Evolutionary conservation across 208 protist species (phyloP).

Genomic region (Naegleria fowleri): DNA sequence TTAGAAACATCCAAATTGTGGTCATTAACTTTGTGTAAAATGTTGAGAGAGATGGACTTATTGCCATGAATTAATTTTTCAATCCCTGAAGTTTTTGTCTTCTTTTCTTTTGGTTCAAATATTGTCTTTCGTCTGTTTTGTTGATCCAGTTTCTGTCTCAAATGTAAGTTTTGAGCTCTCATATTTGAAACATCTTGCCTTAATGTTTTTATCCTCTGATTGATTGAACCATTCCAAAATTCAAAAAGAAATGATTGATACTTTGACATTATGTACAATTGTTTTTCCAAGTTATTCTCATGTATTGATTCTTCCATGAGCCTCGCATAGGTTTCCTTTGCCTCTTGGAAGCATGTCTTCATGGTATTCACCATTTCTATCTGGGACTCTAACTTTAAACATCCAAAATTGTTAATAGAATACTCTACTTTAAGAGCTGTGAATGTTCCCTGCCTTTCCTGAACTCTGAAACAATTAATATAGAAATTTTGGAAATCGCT

Average conservation of each 20-base stretch:
- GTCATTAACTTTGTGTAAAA: background rate
- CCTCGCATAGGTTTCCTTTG: background rate
- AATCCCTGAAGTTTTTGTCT: background rate
- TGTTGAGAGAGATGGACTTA: background rate
- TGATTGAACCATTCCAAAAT: conserved; percentile 21
- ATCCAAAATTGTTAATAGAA: background rate
- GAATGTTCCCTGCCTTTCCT: background rate
- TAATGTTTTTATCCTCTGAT: background rate
- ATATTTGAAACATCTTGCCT: background rate
- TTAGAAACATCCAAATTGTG: background rate
- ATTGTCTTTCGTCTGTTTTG: background rate
- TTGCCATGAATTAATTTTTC: background rate
- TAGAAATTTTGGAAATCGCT: conserved; percentile 13
- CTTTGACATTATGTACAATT: background rate
- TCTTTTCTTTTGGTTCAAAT: background rate
- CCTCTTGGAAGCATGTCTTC: background rate
- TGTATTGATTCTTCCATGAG: background rate
- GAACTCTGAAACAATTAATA: background rate
- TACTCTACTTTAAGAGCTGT: background rate
- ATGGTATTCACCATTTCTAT: background rate
- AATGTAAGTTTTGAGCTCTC: background rate
- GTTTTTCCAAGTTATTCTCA: background rate
- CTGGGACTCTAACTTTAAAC: background rate
- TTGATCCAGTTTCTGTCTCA: background rate
- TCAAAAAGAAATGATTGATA: conserved; percentile 12